Percentiles rank a stretch among this genome's conserved stretches.
These are phyloP conservation scores for Pelargonium nanum DNA, from an alignment of 345 rosid genomes.

Conservation along the genomic window DNA sequence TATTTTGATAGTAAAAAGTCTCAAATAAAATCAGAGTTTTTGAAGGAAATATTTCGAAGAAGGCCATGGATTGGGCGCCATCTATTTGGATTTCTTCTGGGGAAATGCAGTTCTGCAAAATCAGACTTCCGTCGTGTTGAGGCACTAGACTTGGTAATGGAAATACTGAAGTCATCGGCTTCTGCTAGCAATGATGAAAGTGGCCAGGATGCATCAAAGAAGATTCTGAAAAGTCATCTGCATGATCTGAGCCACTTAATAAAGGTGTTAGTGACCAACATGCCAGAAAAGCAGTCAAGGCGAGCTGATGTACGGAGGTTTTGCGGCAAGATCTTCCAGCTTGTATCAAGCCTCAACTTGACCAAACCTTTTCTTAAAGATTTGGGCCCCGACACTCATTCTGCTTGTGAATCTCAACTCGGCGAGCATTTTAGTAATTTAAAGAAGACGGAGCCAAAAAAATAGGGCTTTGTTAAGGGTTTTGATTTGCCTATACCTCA, in stretches of 20 bases:
- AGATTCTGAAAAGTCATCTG: conserved; percentile 38
- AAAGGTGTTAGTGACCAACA: conserved; percentile 42
- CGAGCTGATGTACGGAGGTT: conserved; percentile 61
- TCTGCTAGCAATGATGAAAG: conserved; percentile 26
- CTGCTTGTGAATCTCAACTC: conserved; percentile 59
- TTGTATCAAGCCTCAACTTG: conserved; percentile 35
- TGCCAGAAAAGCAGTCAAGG: conserved; percentile 63
- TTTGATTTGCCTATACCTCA: too few relatives aligned
- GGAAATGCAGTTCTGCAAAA: conserved; percentile 46
- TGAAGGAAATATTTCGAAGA: conserved; percentile 69
- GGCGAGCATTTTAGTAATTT: conserved; percentile 46
- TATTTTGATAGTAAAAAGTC: conserved; percentile 70
- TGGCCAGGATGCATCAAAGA: conserved; percentile 36
- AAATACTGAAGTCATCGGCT: conserved; percentile 46
- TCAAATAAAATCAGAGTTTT: conserved; percentile 60
- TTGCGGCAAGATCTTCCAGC: conserved; percentile 53
- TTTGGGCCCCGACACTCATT: conserved; percentile 36
- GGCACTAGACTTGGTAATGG: conserved; percentile 64
- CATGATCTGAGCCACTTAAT: conserved; percentile 39
- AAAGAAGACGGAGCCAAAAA: conserved; percentile 27
- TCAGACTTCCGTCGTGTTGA: conserved; percentile 72
- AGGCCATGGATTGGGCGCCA: conserved; percentile 59
- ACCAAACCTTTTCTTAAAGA: conserved; percentile 49
- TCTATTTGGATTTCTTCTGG: conserved; percentile 52
- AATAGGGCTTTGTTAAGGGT: neutral